Evolutionary conservation across 2,329 filamentous ascomycete species (phyloP).

Genomic region (Exutisphaerella laricina): DNA sequence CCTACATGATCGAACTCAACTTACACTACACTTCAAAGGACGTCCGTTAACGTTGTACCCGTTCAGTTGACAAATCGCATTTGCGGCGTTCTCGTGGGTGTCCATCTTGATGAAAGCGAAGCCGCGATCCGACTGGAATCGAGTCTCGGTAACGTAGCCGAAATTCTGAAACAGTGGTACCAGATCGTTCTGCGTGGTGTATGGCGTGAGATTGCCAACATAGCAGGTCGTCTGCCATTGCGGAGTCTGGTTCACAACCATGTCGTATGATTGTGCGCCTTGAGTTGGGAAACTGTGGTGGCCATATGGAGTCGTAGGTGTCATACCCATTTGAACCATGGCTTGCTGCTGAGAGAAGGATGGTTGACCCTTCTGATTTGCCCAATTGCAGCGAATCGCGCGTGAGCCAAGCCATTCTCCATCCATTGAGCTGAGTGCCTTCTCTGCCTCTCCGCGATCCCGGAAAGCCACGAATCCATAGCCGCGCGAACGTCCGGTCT

Average conservation of each 20-base stretch:
- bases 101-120: slow-evolving; percentile 99
- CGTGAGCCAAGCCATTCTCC: slow-evolving; percentile 98
- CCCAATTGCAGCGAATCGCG: slow-evolving; percentile 99
- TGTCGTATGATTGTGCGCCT: slow-evolving; percentile 94
- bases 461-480: slow-evolving; percentile 98
- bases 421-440: slow-evolving; percentile 95
- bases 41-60: slow-evolving; percentile 97
- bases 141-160: slow-evolving; percentile 92
- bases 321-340: slow-evolving; percentile 97
- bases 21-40: slow-evolving; percentile 96
- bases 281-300: slow-evolving; percentile 92
- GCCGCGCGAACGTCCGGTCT: slow-evolving; percentile 92
- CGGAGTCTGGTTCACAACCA: slow-evolving; percentile 91
- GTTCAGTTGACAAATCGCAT: slow-evolving; percentile 96
- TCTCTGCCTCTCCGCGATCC: slow-evolving; percentile 88
- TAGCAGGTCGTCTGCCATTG: slow-evolving; percentile 99
- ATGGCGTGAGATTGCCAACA: slow-evolving; percentile 94
- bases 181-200: slow-evolving; percentile 93
- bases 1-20: slow-evolving; percentile 39
- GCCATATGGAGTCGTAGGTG: slow-evolving; percentile 89
- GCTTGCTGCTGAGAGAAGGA: slow-evolving; percentile 97
- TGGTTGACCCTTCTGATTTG: slow-evolving; percentile 99
- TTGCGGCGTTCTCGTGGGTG: slow-evolving; percentile 92
- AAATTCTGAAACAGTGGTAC: slow-evolving; percentile 99
- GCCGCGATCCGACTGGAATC: slow-evolving; percentile 94